A percentile compares a stretch with the other conserved stretches of the same genome.
phyloP scores from a whole-genome alignment of 257 asterid species.

The Petunia secreta region DNA sequence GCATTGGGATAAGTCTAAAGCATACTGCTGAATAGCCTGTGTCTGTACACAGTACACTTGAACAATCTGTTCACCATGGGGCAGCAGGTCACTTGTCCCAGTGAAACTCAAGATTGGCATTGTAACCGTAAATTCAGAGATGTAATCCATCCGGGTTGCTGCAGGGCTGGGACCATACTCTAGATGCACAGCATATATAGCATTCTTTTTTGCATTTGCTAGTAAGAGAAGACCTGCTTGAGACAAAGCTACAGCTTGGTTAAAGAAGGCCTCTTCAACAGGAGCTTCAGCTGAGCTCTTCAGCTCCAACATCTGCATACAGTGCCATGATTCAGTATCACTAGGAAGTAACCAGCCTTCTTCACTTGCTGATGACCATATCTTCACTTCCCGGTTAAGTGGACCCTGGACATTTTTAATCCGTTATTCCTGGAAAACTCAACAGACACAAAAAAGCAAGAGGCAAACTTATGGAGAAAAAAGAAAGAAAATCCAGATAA shows the following conservation, averaged over 20 bases:
- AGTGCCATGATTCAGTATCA: conserved; percentile 89
- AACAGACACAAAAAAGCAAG: not conserved
- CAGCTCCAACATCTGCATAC: conserved; percentile 79
- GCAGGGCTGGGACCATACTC: conserved; percentile 88
- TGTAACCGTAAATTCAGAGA: conserved; percentile 89
- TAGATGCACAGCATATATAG: conserved; percentile 90
- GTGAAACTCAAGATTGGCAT: conserved; percentile 99
- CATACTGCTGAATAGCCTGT: conserved; percentile 98
- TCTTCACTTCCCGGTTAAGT: conserved; percentile 79
- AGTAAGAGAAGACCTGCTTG: conserved; percentile 77
- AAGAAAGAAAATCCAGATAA: not conserved
- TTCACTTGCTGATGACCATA: conserved; percentile 90
- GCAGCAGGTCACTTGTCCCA: conserved; percentile 78
- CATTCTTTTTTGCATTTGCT: conserved; percentile 95
- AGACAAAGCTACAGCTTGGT: conserved; percentile 90
- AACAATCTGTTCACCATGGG: conserved; percentile 89
- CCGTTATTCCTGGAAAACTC: not conserved
- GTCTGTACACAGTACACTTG: conserved; percentile 98
- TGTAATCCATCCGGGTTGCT: conserved; percentile 81
- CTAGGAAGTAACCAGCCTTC: conserved; percentile 99
- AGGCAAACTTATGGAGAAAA: not conserved
- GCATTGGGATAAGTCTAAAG: conserved; percentile 89
- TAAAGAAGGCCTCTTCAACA: conserved; percentile 81
- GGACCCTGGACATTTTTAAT: conserved; percentile 65
- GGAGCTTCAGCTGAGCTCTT: conserved; percentile 67